These are phyloP conservation scores for Flaveria bidentis DNA, from an alignment of 129 eudicot species.

Conservation along the genomic window DNA sequence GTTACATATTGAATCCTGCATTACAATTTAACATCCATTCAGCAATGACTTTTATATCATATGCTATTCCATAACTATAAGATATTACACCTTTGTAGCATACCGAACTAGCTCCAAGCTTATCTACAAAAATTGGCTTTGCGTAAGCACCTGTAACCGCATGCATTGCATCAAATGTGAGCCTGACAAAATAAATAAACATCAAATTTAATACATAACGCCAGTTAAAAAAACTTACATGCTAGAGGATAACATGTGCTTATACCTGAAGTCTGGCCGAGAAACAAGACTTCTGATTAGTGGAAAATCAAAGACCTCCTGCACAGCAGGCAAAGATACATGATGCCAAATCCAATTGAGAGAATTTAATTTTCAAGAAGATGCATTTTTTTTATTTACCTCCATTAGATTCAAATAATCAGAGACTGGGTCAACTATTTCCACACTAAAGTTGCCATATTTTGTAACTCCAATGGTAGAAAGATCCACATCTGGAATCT, in stretches of 20 bases:
- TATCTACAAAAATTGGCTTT: constrained; percentile 93
- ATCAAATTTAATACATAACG: neutral
- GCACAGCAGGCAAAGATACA: constrained; percentile 35
- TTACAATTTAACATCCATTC: constrained; percentile 20
- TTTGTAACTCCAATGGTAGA: constrained; percentile 62
- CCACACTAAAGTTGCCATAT: constrained; percentile 82
- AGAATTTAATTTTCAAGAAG: neutral
- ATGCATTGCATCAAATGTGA: constrained; percentile 98
- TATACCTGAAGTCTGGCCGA: constrained; percentile 82
- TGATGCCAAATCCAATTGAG: constrained; percentile 3
- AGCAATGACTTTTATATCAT: neutral
- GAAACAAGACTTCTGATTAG: constrained; percentile 74
- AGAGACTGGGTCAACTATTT: constrained; percentile 90
- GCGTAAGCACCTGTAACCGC: constrained; percentile 99
- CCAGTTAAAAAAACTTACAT: neutral
- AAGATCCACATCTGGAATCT: constrained; percentile 88
- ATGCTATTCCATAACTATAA: constrained; percentile 3
- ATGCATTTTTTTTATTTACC: constrained; percentile 41
- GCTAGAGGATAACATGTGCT: constrained; percentile 14
- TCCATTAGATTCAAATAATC: constrained; percentile 96
- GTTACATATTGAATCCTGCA: constrained; percentile 79
- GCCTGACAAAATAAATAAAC: constrained; percentile 51
- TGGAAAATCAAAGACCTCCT: constrained; percentile 90
- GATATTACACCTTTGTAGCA: constrained; percentile 16
- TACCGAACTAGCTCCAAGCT: constrained; percentile 91